These are phyloP conservation scores for Penicillium sp. DNA, from an alignment of 2,329 filamentous ascomycete genomes.

Conservation along the genomic window DNA sequence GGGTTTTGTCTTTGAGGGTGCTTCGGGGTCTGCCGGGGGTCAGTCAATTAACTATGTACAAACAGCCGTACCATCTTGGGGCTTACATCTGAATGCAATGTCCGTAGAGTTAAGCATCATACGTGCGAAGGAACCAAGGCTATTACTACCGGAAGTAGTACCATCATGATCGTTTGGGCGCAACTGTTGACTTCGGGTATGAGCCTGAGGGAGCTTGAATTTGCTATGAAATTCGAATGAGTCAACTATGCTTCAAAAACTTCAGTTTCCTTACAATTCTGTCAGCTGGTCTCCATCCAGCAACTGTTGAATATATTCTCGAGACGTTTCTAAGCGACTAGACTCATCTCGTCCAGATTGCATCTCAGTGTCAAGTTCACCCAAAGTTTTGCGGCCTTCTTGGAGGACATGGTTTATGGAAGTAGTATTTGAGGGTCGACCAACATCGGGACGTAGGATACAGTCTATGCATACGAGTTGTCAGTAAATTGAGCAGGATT, in stretches of 20 bases:
- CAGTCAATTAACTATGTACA: slow-evolving; percentile 10
- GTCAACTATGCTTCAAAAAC: background rate
- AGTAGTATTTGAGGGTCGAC: slow-evolving; percentile 40
- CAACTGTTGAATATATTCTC: slow-evolving; percentile 72
- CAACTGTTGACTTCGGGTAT: slow-evolving; percentile 21
- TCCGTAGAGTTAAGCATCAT: slow-evolving; percentile 52
- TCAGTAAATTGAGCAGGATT: slow-evolving; percentile 22
- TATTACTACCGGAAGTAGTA: slow-evolving; percentile 24
- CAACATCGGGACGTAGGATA: slow-evolving; percentile 43
- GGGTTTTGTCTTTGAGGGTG: slow-evolving; percentile 22
- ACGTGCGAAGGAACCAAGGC: slow-evolving; percentile 53
- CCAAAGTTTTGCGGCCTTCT: slow-evolving; percentile 54
- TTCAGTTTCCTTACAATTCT: slow-evolving; percentile 39
- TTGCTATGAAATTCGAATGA: slow-evolving; percentile 32
- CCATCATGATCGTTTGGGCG: slow-evolving; percentile 18
- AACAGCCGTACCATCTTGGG: background rate
- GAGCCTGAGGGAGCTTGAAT: slow-evolving; percentile 40
- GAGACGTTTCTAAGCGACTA: slow-evolving; percentile 65
- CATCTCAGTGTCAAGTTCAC: slow-evolving; percentile 70
- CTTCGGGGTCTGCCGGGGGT: slow-evolving; percentile 34
- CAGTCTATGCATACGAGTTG: slow-evolving; percentile 32
- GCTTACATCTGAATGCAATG: slow-evolving; percentile 46
- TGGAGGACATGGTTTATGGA: slow-evolving; percentile 50
- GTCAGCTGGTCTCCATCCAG: slow-evolving; percentile 64
- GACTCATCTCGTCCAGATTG: slow-evolving; percentile 56